Conservation (phyloP, 495 filamentous ascomycete species). For the Tuber borchii region DNA sequence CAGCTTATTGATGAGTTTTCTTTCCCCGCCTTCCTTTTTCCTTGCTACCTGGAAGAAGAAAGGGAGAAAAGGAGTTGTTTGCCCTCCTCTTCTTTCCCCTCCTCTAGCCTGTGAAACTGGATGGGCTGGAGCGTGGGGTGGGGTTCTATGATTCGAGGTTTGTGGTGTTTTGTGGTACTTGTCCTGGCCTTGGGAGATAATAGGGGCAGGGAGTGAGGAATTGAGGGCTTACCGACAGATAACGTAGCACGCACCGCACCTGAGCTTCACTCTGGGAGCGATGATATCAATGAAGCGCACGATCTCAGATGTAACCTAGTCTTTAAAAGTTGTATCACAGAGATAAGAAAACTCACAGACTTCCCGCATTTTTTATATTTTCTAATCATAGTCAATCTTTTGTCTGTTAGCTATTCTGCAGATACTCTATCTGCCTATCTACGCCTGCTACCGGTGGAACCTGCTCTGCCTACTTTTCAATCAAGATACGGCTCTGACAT, state of each 20-base stretch:
- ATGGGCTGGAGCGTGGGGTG: neutral
- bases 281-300: conserved; percentile 39
- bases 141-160: conserved; percentile 8
- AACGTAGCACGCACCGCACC: neutral
- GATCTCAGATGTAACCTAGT: conserved; percentile 38
- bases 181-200: conserved; percentile 18
- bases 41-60: neutral
- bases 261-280: conserved; percentile 19
- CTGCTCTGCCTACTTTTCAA: neutral
- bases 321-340: conserved; percentile 3
- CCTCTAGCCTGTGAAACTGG: neutral
- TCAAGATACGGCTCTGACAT: neutral
- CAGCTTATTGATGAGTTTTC: neutral
- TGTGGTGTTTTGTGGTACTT: conserved; percentile 28
- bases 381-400: neutral
- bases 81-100: neutral
- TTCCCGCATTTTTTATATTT: neutral
- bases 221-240: conserved; percentile 8
- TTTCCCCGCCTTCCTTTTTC: neutral
- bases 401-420: neutral
- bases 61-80: neutral
- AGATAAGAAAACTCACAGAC: neutral
- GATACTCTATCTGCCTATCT: neutral
- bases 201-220: conserved; percentile 13
- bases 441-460: neutral